Conservation (phyloP, 148 eudicot species). For the Vaccinium macrocarpon region DNA sequence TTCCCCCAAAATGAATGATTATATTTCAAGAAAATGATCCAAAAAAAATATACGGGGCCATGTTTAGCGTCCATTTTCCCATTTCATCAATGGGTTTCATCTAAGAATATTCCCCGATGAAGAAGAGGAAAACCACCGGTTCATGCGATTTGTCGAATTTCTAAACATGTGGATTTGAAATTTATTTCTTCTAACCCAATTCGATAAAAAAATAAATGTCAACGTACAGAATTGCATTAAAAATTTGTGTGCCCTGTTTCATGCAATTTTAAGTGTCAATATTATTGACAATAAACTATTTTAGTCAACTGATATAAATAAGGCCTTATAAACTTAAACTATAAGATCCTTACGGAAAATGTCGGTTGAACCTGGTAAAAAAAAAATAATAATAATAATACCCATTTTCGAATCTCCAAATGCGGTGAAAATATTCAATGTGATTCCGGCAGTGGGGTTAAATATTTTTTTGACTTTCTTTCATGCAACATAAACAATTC, state of each 20-base stretch:
- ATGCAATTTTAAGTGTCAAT: neutral
- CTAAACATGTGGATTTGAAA: neutral
- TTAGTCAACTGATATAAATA: neutral
- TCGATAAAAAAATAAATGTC: neutral
- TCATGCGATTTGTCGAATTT: neutral
- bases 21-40: too few species aligned
- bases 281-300: neutral
- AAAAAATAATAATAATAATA: neutral
- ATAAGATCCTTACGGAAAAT: neutral
- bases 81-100: neutral
- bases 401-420: neutral
- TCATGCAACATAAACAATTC: neutral
- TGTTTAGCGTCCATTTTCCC: too few species aligned
- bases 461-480: neutral
- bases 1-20: too few species aligned
- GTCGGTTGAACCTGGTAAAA: neutral
- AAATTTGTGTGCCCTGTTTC: neutral
- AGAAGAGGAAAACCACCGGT: neutral
- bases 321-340: too few species aligned
- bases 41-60: too few species aligned
- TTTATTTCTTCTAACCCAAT: neutral
- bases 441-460: neutral
- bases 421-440: neutral
- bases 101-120: neutral
- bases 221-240: neutral